Evolutionary conservation across 139 green algal species (phyloP), one percentile per base, ranked within the genome.

Genomic region (Monoraphidium neglectum): DNA sequence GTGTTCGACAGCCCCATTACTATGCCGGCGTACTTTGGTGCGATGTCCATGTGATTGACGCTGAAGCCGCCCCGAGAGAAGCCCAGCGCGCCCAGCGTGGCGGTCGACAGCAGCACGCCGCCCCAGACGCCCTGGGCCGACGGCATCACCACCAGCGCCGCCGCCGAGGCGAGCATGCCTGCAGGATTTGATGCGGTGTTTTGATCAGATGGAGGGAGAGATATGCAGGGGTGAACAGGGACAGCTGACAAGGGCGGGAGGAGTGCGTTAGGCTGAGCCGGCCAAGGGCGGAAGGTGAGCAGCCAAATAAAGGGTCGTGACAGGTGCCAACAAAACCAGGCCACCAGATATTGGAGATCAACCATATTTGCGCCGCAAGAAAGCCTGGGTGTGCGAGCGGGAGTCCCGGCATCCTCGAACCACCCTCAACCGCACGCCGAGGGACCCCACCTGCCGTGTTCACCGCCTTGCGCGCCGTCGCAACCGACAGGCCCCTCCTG

Each of bases 41-140:
- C 96, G 18, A 99, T 98, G 86, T 99, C 96, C 93, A 98, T 97
- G 86, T 97, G 94, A 82, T 97, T 98, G 0, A 99, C 96, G 0
- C 78, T 87, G 83, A 99, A 99, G 23, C 96, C 96, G n/a, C 94
- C 96, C 18, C 95, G 76, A 0, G 93, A 88, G 32, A 99, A 87
- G 49, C 88, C 88, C 54, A 91, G 82, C 16, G 75, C 76, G 16
- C 83, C 84, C 62, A 93, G 82, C 32, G 82, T 86, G 1, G 90
- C 70, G 2, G 86, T 88, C 10, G 82, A 87, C 12, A 76, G 81
- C 1, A 67, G 54, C 38, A 92, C 71, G 15, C 88, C 88, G 26
- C 35, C 71, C 5, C 37, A 10, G 12, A 84, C 62, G 53, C 77
- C 70, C 2, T 10, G 28, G 8, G 70, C 68, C 10, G 70, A 68